Conservation (phyloP, 805 yeast genomes). For the Isabelozyma gotoi region DNA sequence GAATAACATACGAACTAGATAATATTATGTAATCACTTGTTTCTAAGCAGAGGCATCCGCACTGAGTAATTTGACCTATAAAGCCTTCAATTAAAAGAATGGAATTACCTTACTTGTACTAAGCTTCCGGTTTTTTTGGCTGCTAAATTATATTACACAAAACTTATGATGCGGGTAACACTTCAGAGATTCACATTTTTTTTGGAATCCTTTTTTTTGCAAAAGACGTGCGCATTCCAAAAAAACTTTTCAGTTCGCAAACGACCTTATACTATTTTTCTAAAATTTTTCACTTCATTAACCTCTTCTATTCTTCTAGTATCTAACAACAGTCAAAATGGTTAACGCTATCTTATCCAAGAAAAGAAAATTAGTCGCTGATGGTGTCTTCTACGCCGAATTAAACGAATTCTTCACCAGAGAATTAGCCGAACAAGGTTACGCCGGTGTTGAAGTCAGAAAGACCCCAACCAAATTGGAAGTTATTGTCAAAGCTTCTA, state of each 20-base stretch:
- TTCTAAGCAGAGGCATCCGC: too few species aligned
- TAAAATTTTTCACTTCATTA: constrained; percentile 5
- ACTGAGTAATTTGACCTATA: too few species aligned
- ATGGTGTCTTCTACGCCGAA: constrained; percentile 99
- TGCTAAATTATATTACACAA: not conserved
- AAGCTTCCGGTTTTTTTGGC: not conserved
- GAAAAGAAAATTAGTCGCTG: constrained; percentile 99
- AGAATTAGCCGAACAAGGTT: constrained; percentile 99
- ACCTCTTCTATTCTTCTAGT: not conserved
- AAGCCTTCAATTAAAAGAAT: too few species aligned
- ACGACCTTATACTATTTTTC: constrained; percentile 2
- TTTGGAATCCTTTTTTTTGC: not conserved
- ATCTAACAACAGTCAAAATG: constrained; percentile 15
- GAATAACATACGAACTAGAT: too few species aligned
- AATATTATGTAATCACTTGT: too few species aligned
- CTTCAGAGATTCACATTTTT: not conserved
- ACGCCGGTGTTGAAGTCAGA: constrained; percentile 99
- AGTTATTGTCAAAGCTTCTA: constrained; percentile 97
- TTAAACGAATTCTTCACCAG: constrained; percentile 99
- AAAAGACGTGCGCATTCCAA: not conserved
- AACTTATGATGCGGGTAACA: too few species aligned
- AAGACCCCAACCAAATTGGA: constrained; percentile 97
- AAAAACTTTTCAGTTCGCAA: constrained; percentile 7
- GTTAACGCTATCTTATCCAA: constrained; percentile 68
- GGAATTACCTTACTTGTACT: too few species aligned